Base-by-base conservation (phyloP, 495 filamentous ascomycete species). In the Physcia stellaris region DNA sequence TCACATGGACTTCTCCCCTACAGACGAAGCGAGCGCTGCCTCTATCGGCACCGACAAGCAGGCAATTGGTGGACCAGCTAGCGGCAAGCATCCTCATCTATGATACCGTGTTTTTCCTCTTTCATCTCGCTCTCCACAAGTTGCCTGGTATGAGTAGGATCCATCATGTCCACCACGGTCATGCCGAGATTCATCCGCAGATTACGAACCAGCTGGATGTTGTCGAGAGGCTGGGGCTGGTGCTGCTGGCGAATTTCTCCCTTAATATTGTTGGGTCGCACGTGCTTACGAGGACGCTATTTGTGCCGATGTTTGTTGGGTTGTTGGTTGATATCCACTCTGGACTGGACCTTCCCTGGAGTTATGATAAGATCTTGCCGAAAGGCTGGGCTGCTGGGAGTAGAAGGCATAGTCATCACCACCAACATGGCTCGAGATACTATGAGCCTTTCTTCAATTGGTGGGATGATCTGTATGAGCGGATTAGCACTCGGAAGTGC, bases 231-330 rank as follows among this genome's bases (percentile, higher is more conserved):
- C 35, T 58, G 2, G 43, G 38, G 5, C 32, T 58, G 15, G 51
- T 59, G 2, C 28, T 59, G 17, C 37, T 59, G 16, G 56, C 56
- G 10, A 59, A 58, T 24, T 59, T 59, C 46, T 45, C 40, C 16
- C 46, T 59, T 11, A 59, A 59, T 23, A 51, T 59, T 34, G 58
- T 56, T 21, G 55, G 53, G 6, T 46, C 39, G 15, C 56, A 59
- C 32, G 56, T 59, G 4, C 38, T 59, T 11, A 59, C 56, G 21
- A 35, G 56, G 20, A 58, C 56, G 10, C 10, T 54, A 3, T 59
- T 59, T 39, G 53, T 58, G 17, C 47, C 51, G 9, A 20, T 58
- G 2, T 59, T 59, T 30, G 48, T 59, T 2, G 56, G 43, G 39
- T 24, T 59, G 20, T 28, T 59, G 37, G 48, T 58, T 10, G 56